Evolutionary conservation across 331 rosid species (phyloP), one percentile per base, ranked within the genome.

Genomic region (Telfairia occidentalis): DNA sequence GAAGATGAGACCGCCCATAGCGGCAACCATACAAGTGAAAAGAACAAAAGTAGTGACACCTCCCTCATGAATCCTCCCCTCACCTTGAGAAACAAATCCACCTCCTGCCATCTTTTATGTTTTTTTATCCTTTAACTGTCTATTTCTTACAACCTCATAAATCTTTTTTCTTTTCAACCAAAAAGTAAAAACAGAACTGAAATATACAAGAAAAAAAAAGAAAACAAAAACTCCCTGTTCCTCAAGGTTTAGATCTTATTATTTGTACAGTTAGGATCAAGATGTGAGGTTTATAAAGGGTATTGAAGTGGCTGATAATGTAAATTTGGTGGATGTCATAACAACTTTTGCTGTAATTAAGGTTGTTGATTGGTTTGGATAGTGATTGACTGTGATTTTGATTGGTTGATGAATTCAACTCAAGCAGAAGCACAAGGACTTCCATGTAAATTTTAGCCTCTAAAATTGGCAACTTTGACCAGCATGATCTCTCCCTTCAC

Each of bases 1-100:
- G 26, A 82, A 87, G 65, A 87, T 59, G 75, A 87, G 88, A 71
- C 90, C 87, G 2, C 89, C 90, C 76, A 49, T 76, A 1, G 87
- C 81, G 7, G 90, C 90, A 58, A 84, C 85, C 40, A 73, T 3
- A 58, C 88, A 87, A 24, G 78, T 69, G 58, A 79, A 18, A 23
- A 83, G 9, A 58, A 87, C 84, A 64, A 80, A 77, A 73, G 77
- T 30, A 43, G 80, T 87, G 29, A 82, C 48, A 37, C 16, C 69
- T 15, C 85, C 83, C 5, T 59, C 78, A 53, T 84, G 30, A 42
- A 71, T 29, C 49, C 8, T 37, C 28, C 59, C 40, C 43, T 82
- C 71, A 9, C 75, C 46, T 7, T 53, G 45, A 61, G 40, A 48
- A 26, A 52, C 82, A 67, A 77, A 35, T 5, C 35, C 77, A 32